phyloP scores from a whole-genome alignment of 75 land plant species.

The Larix kaempferi region DNA sequence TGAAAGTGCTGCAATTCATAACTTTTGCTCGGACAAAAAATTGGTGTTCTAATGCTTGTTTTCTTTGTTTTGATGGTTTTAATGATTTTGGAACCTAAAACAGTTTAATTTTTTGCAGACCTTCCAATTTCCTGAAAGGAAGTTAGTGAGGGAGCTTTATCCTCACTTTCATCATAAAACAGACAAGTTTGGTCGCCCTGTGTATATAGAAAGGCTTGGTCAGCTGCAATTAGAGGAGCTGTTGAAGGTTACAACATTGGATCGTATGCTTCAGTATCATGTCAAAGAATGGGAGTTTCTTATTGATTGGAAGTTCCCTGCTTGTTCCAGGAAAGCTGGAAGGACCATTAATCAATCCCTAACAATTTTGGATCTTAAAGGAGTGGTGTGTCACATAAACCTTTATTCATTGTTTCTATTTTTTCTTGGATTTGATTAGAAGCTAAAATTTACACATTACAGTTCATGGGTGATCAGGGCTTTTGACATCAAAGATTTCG shows the following conservation, averaged over 20 bases:
- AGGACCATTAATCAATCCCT: slow-evolving; percentile 21
- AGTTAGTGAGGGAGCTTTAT: slow-evolving; percentile 26
- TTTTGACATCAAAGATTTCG: background rate
- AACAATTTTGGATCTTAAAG: slow-evolving; percentile 41
- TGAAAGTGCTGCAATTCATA: too few relatives aligned
- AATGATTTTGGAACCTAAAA: background rate
- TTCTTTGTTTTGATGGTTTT: background rate
- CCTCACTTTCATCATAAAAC: slow-evolving; percentile 49
- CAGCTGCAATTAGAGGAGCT: slow-evolving; percentile 40
- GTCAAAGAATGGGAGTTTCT: slow-evolving; percentile 38
- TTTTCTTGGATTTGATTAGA: background rate
- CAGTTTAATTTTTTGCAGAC: slow-evolving; percentile 25
- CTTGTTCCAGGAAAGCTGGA: slow-evolving; percentile 40
- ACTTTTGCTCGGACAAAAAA: too few relatives aligned
- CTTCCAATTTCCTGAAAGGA: slow-evolving; percentile 43
- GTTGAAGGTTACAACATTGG: slow-evolving; percentile 27
- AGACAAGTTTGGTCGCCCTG: slow-evolving; percentile 35
- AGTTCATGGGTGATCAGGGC: background rate
- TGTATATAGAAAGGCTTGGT: slow-evolving; percentile 38
- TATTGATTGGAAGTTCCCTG: slow-evolving; percentile 38
- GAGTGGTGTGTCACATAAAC: slow-evolving; percentile 26
- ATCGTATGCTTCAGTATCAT: slow-evolving; percentile 36
- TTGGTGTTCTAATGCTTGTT: background rate
- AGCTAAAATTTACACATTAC: background rate
- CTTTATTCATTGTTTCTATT: background rate